Evolutionary conservation across 2,329 filamentous ascomycete species (phyloP).

Genomic region (Colletotrichum australisinense): DNA sequence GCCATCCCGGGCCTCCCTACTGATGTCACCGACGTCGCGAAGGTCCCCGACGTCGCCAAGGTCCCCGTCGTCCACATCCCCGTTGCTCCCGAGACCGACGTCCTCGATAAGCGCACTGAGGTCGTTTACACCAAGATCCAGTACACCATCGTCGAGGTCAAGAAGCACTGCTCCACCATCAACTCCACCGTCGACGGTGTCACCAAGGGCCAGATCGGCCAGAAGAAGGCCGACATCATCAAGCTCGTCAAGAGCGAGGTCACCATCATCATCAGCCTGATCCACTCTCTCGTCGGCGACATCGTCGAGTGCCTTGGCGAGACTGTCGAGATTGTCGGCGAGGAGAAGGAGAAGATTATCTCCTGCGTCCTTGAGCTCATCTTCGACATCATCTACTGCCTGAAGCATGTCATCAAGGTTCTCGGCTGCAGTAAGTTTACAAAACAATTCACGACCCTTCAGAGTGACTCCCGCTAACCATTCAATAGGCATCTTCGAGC

Average conservation of each 20-base stretch:
- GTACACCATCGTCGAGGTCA: conserved; percentile 23
- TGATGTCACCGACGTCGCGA: not conserved
- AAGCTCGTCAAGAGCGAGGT: conserved; percentile 27
- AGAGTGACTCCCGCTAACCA: not conserved
- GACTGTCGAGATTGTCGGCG: conserved; percentile 22
- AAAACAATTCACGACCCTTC: fast-evolving
- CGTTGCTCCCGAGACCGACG: not conserved
- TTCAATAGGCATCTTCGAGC: conserved; percentile 27
- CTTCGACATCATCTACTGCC: conserved; percentile 21
- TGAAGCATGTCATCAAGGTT: conserved; percentile 23
- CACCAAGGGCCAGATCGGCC: not conserved
- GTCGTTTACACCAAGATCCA: conserved; percentile 24
- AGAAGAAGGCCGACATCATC: conserved; percentile 21
- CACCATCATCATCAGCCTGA: conserved; percentile 23
- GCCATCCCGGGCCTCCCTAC: not conserved
- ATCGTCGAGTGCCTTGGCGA: conserved; percentile 14
- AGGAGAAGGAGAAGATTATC: conserved; percentile 31
- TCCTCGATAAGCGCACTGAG: conserved; percentile 18
- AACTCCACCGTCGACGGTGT: conserved; percentile 25
- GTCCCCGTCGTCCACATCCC: not conserved
- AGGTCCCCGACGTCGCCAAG: conserved; percentile 4
- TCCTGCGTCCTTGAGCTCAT: conserved; percentile 21
- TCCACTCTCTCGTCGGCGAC: conserved; percentile 12
- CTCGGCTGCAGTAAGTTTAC: conserved; percentile 11
- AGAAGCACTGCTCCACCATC: conserved; percentile 29